Conservation (phyloP, 805 yeast genomes). For the Candida sithepensis region DNA sequence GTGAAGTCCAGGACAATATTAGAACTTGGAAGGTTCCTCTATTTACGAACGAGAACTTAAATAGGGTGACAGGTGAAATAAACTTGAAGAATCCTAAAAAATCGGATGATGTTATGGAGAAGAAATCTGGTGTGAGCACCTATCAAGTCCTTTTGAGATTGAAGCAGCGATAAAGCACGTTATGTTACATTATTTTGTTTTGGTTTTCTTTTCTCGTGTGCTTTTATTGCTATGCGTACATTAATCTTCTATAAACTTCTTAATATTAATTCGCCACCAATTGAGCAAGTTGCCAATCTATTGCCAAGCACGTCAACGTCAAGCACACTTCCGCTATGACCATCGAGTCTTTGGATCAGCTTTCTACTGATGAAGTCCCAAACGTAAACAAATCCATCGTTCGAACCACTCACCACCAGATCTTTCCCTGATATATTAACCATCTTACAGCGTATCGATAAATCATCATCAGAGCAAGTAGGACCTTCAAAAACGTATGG, state of each 20-base stretch:
- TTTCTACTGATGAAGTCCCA: slow-evolving; percentile 59
- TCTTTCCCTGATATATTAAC: slow-evolving; percentile 32
- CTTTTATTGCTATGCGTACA: not conserved
- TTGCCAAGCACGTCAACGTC: slow-evolving; percentile 47
- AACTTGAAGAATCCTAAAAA: slow-evolving; percentile 7
- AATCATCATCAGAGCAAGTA: slow-evolving; percentile 47
- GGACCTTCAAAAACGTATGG: slow-evolving; percentile 57
- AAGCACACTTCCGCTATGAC: slow-evolving; percentile 60
- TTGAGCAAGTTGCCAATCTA: slow-evolving; percentile 45
- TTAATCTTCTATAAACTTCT: slow-evolving; percentile 27
- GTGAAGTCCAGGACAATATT: slow-evolving; percentile 12
- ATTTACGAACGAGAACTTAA: slow-evolving; percentile 30
- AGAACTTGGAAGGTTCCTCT: slow-evolving; percentile 37
- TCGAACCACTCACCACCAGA: slow-evolving; percentile 54
- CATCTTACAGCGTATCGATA: slow-evolving; percentile 46
- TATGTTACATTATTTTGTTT: not conserved
- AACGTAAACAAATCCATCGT: slow-evolving; percentile 50
- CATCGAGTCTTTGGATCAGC: slow-evolving; percentile 45
- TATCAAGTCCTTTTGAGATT: not conserved
- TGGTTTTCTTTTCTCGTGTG: not conserved
- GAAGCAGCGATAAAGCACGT: not conserved
- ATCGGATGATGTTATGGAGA: not conserved
- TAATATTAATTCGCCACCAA: slow-evolving; percentile 54
- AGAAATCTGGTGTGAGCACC: not conserved
- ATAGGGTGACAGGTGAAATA: slow-evolving; percentile 24